phyloP scores from a whole-genome alignment of 441 rosid species.

The Sinapis alba region DNA sequence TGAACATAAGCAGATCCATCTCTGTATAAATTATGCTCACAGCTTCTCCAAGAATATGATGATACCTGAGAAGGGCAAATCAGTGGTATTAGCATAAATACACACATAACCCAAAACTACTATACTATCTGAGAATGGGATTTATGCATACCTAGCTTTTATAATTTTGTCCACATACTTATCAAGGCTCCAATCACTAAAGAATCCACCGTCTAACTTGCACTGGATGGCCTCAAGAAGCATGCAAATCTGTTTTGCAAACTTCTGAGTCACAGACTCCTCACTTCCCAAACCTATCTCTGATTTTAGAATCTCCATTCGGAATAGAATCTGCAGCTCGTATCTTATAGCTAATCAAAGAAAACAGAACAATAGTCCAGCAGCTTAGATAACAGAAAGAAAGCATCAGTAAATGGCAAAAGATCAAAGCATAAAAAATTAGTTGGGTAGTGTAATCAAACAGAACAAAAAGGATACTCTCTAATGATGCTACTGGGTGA shows the following conservation, averaged over 20 bases:
- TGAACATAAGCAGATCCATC: slow-evolving; percentile 79
- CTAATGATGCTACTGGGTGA: slow-evolving; percentile 51
- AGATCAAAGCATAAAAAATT: slow-evolving; percentile 18
- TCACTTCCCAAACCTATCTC: slow-evolving; percentile 55
- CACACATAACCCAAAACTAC: neutral
- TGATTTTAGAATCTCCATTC: slow-evolving; percentile 88
- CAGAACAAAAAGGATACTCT: slow-evolving; percentile 72
- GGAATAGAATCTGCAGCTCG: slow-evolving; percentile 88
- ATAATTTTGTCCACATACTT: slow-evolving; percentile 73
- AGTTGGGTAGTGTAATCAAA: slow-evolving; percentile 11
- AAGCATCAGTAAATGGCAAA: slow-evolving; percentile 13
- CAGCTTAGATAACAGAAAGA: neutral
- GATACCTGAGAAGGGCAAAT: slow-evolving; percentile 54
- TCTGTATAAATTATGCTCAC: slow-evolving; percentile 68
- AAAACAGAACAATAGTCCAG: slow-evolving; percentile 34
- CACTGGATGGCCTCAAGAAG: slow-evolving; percentile 77
- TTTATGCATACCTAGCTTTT: slow-evolving; percentile 61
- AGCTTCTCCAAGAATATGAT: slow-evolving; percentile 58
- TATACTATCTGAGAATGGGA: slow-evolving; percentile 2
- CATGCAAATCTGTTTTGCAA: slow-evolving; percentile 76
- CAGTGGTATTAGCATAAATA: slow-evolving; percentile 12
- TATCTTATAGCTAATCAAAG: slow-evolving; percentile 69
- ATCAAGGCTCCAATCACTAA: slow-evolving; percentile 92
- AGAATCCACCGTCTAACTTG: slow-evolving; percentile 84
- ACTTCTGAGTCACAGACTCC: slow-evolving; percentile 64